A percentile compares a stretch with the other conserved stretches of the same genome.
Evolutionary conservation across 139 green algal species (phyloP).

Genomic region (Coccomyxa sp.): DNA sequence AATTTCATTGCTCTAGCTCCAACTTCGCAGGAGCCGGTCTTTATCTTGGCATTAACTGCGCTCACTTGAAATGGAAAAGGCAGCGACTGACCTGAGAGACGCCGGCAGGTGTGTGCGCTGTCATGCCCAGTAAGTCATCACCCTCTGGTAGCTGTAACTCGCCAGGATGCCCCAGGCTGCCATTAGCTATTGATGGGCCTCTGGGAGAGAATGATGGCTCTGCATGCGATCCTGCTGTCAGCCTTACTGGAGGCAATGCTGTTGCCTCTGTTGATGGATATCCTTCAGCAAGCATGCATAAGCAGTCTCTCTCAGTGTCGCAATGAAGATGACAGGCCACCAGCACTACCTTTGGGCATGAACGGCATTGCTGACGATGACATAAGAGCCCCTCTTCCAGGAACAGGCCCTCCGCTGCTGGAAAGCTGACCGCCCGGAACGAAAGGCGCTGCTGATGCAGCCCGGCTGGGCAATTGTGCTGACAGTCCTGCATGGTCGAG

Average conservation of each 20-base stretch:
- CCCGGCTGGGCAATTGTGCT: not conserved
- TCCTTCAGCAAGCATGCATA: no score
- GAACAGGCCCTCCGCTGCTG: not conserved
- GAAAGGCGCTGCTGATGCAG: not conserved
- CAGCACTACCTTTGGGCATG: not conserved
- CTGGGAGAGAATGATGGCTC: no score
- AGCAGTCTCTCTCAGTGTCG: no score
- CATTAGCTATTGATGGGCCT: no score
- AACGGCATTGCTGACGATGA: not conserved
- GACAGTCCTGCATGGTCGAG: not conserved
- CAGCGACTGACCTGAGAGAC: not conserved
- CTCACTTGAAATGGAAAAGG: no score
- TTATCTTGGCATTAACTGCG: no score
- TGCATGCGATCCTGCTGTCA: no score
- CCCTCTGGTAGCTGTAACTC: slow-evolving; percentile 34
- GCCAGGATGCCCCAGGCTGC: no score
- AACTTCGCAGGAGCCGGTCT: no score
- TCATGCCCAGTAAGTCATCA: slow-evolving; percentile 51
- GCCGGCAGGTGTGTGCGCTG: slow-evolving; percentile 27
- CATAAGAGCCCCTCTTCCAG: not conserved
- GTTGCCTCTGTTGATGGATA: no score
- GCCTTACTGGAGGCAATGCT: no score
- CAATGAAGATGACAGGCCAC: not conserved
- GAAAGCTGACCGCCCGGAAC: not conserved
- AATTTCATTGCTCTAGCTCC: no score